phyloP scores from a whole-genome alignment of 1,284 basidiomycete species.

The Puccinia coronata region DNA sequence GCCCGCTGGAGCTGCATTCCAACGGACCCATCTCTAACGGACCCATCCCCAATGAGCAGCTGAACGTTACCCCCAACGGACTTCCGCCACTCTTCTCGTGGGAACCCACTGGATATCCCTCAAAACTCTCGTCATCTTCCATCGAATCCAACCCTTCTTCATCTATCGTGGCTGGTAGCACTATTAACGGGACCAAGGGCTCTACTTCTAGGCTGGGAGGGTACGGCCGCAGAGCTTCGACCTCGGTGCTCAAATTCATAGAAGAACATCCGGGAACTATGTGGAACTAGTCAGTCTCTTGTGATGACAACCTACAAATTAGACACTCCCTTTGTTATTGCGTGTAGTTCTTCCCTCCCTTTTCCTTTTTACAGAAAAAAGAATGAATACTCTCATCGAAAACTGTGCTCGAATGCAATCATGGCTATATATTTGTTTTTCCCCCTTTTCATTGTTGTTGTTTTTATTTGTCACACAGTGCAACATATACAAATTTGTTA shows the following conservation, averaged over 20 bases:
- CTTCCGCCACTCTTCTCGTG: neutral
- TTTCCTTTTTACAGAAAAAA: no score
- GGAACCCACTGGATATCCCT: neutral
- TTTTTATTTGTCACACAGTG: no score
- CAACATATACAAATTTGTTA: no score
- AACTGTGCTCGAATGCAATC: no score
- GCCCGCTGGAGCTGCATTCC: conserved; percentile 10
- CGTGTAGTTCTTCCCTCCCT: no score
- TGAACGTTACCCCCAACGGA: neutral
- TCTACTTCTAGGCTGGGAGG: neutral
- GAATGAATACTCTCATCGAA: no score
- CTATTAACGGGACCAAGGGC: conserved; percentile 11
- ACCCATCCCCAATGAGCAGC: no score
- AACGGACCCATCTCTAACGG: conserved; percentile 10
- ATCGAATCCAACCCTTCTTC: neutral
- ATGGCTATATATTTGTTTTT: no score
- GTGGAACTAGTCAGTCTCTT: conserved; percentile 6
- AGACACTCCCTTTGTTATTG: no score
- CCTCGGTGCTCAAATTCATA: conserved; percentile 37
- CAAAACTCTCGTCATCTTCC: conserved; percentile 1
- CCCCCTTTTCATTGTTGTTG: no score
- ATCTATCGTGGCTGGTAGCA: neutral
- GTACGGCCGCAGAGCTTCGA: conserved; percentile 33
- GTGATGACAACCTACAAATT: no score
- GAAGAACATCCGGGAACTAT: conserved; percentile 35